Percentiles rank a stretch among this genome's conserved stretches.
These are phyloP conservation scores for Rhodotorula sphaerocarpa DNA, from an alignment of 768 basidiomycete genomes.

Conservation along the genomic window DNA sequence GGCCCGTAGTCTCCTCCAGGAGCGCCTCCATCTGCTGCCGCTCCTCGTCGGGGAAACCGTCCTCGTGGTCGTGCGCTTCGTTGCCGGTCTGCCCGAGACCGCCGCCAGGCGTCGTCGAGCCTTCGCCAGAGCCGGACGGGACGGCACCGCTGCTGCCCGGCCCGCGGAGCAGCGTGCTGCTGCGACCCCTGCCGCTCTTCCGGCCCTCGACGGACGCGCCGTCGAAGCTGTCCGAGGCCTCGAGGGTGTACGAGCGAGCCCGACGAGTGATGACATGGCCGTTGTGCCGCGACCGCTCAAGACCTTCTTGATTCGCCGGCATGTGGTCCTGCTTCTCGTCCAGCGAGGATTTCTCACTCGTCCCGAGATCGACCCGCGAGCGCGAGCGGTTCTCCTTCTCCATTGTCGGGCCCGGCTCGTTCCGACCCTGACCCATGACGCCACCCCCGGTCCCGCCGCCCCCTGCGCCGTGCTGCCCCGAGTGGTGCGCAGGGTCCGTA, in stretches of 20 bases:
- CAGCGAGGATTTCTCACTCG: not conserved
- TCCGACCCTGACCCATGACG: slow-evolving; percentile 40
- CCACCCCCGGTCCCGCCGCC: slow-evolving; percentile 46
- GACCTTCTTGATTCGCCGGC: not conserved
- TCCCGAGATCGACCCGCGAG: not conserved
- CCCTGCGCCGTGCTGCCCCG: slow-evolving; percentile 43
- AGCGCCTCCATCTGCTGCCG: slow-evolving; percentile 80
- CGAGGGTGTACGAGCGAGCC: slow-evolving; percentile 23
- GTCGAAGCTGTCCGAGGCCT: slow-evolving; percentile 25
- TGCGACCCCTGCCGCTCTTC: slow-evolving; percentile 40
- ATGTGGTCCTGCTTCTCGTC: not conserved
- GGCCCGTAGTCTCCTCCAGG: slow-evolving; percentile 67
- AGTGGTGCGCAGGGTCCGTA: slow-evolving; percentile 41
- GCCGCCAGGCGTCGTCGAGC: slow-evolving; percentile 21
- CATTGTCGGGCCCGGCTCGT: slow-evolving; percentile 26
- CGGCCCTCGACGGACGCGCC: not conserved
- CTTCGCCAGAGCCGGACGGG: not conserved
- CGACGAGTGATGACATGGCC: slow-evolving; percentile 19
- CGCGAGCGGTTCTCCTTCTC: slow-evolving; percentile 21
- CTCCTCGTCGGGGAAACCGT: slow-evolving; percentile 75
- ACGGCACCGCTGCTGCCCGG: not conserved
- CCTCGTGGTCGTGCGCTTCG: slow-evolving; percentile 47
- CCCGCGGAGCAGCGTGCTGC: slow-evolving; percentile 37
- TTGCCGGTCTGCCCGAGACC: not conserved
- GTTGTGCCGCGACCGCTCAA: slow-evolving; percentile 3